These are phyloP conservation scores for Trametes elegans DNA, from an alignment of 768 basidiomycete genomes.

Conservation along the genomic window DNA sequence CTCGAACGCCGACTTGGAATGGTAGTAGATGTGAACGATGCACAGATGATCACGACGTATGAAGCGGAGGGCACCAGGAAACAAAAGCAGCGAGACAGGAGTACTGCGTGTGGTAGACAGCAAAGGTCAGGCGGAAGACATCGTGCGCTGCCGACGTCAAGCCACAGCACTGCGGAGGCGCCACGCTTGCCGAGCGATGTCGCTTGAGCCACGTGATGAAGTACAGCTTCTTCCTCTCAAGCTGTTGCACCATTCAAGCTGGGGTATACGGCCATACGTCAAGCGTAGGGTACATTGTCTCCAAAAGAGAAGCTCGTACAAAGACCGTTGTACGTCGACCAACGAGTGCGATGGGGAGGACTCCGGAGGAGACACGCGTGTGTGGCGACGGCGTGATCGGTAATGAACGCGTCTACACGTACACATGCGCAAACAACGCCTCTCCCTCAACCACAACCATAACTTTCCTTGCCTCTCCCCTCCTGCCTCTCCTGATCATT, in stretches of 20 bases:
- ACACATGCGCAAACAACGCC: constrained; percentile 21
- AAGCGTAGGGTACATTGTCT: neutral
- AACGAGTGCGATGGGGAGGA: too few relatives aligned
- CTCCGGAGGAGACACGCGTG: too few relatives aligned
- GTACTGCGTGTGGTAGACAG: neutral
- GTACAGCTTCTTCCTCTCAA: constrained; percentile 1
- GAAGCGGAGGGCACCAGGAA: neutral
- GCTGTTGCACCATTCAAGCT: too few relatives aligned
- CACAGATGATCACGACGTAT: too few relatives aligned
- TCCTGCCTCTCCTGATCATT: neutral
- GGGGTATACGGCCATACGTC: neutral
- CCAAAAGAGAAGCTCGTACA: neutral
- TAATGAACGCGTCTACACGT: constrained; percentile 17
- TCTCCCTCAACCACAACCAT: constrained; percentile 5
- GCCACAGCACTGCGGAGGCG: neutral
- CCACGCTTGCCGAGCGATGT: neutral
- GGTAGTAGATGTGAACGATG: neutral
- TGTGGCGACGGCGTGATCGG: constrained; percentile 3
- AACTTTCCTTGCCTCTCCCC: neutral
- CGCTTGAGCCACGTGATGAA: neutral
- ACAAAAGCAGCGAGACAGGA: neutral
- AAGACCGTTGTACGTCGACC: too few relatives aligned
- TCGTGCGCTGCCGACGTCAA: neutral
- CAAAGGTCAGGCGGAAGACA: neutral
- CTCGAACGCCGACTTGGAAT: neutral